These are phyloP conservation scores for Xylaria acuta DNA, from an alignment of 495 filamentous ascomycete species.

Conservation along the genomic window DNA sequence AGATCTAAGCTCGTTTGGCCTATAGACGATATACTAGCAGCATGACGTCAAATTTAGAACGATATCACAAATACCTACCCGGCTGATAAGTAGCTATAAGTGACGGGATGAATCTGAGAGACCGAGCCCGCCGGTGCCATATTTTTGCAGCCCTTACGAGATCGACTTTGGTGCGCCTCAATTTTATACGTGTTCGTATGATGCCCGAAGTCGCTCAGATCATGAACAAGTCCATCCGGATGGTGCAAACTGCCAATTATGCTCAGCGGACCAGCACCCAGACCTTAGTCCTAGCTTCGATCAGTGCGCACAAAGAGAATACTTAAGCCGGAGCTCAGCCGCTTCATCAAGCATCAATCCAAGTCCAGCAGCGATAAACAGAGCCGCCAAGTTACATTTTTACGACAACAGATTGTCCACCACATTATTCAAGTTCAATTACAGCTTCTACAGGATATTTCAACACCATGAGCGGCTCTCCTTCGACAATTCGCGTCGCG, in stretches of 20 bases:
- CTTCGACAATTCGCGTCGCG: conserved; percentile 40
- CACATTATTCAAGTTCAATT: neutral
- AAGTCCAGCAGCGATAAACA: conserved; percentile 4
- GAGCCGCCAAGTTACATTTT: neutral
- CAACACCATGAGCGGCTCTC: conserved; percentile 32
- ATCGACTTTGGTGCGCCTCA: neutral
- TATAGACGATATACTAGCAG: neutral
- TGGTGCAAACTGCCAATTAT: neutral
- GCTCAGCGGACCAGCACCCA: neutral
- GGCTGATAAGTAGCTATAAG: conserved; percentile 8
- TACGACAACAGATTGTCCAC: neutral
- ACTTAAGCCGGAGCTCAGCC: conserved; percentile 11
- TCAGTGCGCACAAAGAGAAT: neutral
- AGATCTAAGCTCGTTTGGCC: neutral
- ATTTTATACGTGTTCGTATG: neutral
- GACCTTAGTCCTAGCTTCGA: neutral
- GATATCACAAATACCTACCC: conserved; percentile 21
- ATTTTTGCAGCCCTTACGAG: conserved; percentile 1
- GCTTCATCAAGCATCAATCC: neutral
- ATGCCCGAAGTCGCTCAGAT: neutral
- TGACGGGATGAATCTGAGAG: conserved; percentile 7
- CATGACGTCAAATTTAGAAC: conserved; percentile 18
- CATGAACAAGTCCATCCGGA: conserved; percentile 12
- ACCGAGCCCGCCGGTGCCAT: neutral
- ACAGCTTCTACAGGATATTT: neutral